A percentile compares a stretch with the other conserved stretches of the same genome.
phyloP scores from a whole-genome alignment of 2,329 filamentous ascomycete genomes.

The Exophiala aquamarina region DNA sequence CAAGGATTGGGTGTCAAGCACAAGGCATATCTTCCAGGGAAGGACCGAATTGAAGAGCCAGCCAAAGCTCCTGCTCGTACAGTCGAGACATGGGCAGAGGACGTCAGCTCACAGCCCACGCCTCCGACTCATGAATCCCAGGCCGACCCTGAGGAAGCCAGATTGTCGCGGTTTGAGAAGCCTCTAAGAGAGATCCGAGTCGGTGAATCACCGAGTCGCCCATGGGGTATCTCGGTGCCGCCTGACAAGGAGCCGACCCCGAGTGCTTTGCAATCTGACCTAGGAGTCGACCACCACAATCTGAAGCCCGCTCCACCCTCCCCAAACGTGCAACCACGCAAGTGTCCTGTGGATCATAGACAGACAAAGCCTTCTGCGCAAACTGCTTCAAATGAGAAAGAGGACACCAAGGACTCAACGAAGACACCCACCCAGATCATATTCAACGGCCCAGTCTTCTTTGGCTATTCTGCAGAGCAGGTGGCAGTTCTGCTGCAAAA shows the following conservation, averaged over 20 bases:
- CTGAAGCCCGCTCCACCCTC: constrained; percentile 25
- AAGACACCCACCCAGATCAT: constrained; percentile 60
- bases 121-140: neutral
- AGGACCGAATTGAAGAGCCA: constrained; percentile 44
- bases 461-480: constrained; percentile 84
- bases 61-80: constrained; percentile 41
- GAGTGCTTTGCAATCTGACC: constrained; percentile 29
- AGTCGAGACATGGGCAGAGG: constrained; percentile 83
- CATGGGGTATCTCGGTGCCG: constrained; percentile 88
- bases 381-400: constrained; percentile 7
- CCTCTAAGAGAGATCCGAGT: constrained; percentile 86
- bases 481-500: constrained; percentile 71
- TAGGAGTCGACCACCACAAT: constrained; percentile 8
- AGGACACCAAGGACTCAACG: constrained; percentile 3
- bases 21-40: constrained; percentile 75
- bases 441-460: constrained; percentile 91
- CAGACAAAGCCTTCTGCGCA: constrained; percentile 20
- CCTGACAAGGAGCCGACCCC: constrained; percentile 46
- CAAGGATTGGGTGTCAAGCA: constrained; percentile 85
- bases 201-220: constrained; percentile 87
- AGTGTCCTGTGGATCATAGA: constrained; percentile 14
- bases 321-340: constrained; percentile 11
- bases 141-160: constrained; percentile 55
- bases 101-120: constrained; percentile 59
- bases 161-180: constrained; percentile 76